These are phyloP conservation scores for Nakataea oryzae DNA, from an alignment of 2,329 filamentous ascomycete genomes.

Conservation along the genomic window DNA sequence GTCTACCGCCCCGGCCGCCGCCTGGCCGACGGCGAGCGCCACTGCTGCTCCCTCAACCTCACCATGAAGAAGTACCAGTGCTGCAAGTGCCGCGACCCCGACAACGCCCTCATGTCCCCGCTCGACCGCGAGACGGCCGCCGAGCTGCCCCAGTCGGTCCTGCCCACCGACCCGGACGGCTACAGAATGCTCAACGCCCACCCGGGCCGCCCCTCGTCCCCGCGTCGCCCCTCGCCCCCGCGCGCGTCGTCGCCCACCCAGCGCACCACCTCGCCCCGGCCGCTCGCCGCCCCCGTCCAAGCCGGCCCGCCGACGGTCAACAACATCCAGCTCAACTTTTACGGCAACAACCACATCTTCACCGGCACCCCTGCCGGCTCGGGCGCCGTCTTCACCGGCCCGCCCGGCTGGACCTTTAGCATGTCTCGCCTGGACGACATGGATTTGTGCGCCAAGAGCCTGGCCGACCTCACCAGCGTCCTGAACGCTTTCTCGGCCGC, in stretches of 20 bases:
- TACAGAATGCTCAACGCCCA: neutral
- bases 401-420: neutral
- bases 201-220: neutral
- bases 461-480: neutral
- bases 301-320: neutral
- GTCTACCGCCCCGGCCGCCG: neutral
- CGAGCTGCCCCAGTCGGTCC: slow-evolving; percentile 1
- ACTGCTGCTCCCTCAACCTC: slow-evolving; percentile 2
- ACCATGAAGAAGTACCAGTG: slow-evolving; percentile 1
- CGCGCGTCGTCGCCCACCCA: neutral
- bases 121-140: slow-evolving; percentile 2
- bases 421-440: neutral
- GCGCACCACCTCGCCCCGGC: neutral
- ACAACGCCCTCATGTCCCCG: slow-evolving; percentile 2
- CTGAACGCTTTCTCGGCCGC: neutral
- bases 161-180: neutral
- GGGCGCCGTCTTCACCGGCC: neutral
- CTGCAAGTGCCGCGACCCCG: slow-evolving; percentile 1
- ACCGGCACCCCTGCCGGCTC: neutral
- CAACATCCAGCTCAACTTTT: slow-evolving; percentile 1
- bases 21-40: neutral
- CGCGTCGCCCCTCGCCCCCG: no score
- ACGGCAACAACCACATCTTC: neutral
- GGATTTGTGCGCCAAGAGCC: neutral
- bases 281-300: neutral